Evolutionary conservation across 352 stramenopile species (phyloP).

Genomic region (Phytophthora megakarya): DNA sequence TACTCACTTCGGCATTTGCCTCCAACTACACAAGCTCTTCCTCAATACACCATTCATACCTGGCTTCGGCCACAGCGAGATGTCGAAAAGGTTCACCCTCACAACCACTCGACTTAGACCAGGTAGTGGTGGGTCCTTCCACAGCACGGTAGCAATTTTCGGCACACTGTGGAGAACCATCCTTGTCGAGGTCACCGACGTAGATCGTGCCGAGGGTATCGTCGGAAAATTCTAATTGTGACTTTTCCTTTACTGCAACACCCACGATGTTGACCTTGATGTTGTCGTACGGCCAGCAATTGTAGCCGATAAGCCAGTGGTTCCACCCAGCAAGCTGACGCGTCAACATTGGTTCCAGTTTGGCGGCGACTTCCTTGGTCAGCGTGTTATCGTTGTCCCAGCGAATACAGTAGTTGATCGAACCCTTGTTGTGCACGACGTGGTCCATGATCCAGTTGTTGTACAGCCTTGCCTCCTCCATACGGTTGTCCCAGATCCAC

Average conservation of each 20-base stretch:
- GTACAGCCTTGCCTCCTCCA: neutral
- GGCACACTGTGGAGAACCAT: slow-evolving; percentile 28
- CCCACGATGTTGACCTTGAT: slow-evolving; percentile 35
- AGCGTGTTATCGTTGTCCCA: slow-evolving; percentile 47
- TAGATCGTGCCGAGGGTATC: slow-evolving; percentile 40
- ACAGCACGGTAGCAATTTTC: slow-evolving; percentile 33
- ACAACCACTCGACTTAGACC: slow-evolving; percentile 31
- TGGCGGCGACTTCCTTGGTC: slow-evolving; percentile 35
- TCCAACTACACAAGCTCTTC: too few species aligned
- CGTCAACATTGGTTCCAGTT: slow-evolving; percentile 46
- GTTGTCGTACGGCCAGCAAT: slow-evolving; percentile 31
- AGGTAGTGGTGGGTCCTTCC: neutral
- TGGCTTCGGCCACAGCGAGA: slow-evolving; percentile 41
- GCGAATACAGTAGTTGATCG: slow-evolving; percentile 48
- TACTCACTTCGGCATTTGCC: too few species aligned
- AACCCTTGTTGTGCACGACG: slow-evolving; percentile 33
- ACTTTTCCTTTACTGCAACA: slow-evolving; percentile 16
- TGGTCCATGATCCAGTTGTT: slow-evolving; percentile 40
- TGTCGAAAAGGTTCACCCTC: slow-evolving; percentile 40
- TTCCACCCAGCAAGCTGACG: slow-evolving; percentile 34
- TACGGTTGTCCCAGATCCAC: slow-evolving; percentile 33
- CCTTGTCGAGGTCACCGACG: slow-evolving; percentile 25
- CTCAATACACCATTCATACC: slow-evolving; percentile 26
- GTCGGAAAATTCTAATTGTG: slow-evolving; percentile 39
- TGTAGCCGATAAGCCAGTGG: slow-evolving; percentile 28